Conservation (phyloP, 768 basidiomycete genomes). For the Cyclocybe cylindracea region DNA sequence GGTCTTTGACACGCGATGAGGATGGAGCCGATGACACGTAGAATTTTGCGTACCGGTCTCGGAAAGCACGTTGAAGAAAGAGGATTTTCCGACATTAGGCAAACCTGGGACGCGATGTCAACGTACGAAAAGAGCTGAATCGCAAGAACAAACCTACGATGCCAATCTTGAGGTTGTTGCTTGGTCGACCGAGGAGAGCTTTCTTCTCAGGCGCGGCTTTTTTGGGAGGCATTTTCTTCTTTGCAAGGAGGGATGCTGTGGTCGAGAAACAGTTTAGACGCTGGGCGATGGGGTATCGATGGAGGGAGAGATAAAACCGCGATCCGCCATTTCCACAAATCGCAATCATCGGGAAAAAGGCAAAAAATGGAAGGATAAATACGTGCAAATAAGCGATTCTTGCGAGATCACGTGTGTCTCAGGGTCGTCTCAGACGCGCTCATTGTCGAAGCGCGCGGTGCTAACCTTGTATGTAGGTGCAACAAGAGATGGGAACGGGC, state of each 20-base stretch:
- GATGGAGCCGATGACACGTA: neutral
- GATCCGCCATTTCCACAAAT: slow-evolving; percentile 22
- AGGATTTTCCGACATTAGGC: slow-evolving; percentile 97
- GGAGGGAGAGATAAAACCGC: slow-evolving; percentile 20
- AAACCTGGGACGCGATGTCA: slow-evolving; percentile 53
- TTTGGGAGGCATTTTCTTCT: slow-evolving; percentile 89
- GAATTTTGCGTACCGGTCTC: slow-evolving; percentile 67
- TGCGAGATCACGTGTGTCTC: slow-evolving; percentile 7
- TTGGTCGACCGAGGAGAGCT: slow-evolving; percentile 82
- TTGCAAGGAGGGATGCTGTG: slow-evolving; percentile 37
- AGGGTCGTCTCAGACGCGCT: too few species aligned
- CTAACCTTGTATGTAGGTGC: too few species aligned
- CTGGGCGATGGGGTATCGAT: slow-evolving; percentile 20
- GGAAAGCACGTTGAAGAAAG: slow-evolving; percentile 98
- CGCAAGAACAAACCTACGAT: slow-evolving; percentile 81
- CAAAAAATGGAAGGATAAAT: slow-evolving; percentile 16
- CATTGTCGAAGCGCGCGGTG: too few species aligned
- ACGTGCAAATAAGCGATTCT: slow-evolving; percentile 15
- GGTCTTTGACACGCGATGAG: slow-evolving; percentile 47
- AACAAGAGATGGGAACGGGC: too few species aligned
- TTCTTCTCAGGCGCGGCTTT: slow-evolving; percentile 86
- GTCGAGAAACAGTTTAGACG: slow-evolving; percentile 33
- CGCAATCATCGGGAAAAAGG: slow-evolving; percentile 15
- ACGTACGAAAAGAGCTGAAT: slow-evolving; percentile 15
- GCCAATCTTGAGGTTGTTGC: slow-evolving; percentile 98